Conservation (phyloP, 169 alveolate genomes). For the Eimeria necatrix region DNA sequence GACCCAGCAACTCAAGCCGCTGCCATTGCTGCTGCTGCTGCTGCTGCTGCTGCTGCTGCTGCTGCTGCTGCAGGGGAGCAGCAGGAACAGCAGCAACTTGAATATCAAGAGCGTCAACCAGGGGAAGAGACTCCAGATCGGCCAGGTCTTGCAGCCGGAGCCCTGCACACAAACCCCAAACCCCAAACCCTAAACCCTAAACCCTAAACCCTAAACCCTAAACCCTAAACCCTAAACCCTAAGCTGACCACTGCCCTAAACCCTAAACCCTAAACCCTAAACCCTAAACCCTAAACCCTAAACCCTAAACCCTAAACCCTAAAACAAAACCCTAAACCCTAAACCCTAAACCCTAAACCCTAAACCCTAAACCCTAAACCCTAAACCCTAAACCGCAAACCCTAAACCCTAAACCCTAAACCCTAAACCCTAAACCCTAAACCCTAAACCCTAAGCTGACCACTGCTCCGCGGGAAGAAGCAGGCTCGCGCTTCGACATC, state of each 20-base stretch:
- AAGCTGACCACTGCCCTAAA: too few relatives aligned
- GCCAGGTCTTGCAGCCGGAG: constrained; percentile 28
- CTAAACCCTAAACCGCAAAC: too few relatives aligned
- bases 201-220: too few relatives aligned
- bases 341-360: too few relatives aligned
- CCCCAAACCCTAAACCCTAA: constrained; percentile 54
- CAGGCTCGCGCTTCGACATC: not conserved
- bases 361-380: too few relatives aligned
- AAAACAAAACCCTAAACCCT: too few relatives aligned
- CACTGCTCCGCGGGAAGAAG: too few relatives aligned
- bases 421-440: constrained; percentile 43
- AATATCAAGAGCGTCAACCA: constrained; percentile 27
- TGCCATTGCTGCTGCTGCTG: not conserved
- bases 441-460: constrained; percentile 37
- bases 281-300: too few relatives aligned
- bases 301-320: too few relatives aligned
- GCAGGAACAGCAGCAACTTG: constrained; percentile 53
- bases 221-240: too few relatives aligned
- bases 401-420: too few relatives aligned
- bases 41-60: constrained; percentile 24
- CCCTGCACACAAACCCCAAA: constrained; percentile 60
- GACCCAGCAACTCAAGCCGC: constrained; percentile 12
- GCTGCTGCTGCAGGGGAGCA: constrained; percentile 49
- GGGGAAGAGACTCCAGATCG: constrained; percentile 43
- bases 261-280: too few relatives aligned